Conservation (phyloP, 768 basidiomycete genomes). For the Obba rivulosa region DNA sequence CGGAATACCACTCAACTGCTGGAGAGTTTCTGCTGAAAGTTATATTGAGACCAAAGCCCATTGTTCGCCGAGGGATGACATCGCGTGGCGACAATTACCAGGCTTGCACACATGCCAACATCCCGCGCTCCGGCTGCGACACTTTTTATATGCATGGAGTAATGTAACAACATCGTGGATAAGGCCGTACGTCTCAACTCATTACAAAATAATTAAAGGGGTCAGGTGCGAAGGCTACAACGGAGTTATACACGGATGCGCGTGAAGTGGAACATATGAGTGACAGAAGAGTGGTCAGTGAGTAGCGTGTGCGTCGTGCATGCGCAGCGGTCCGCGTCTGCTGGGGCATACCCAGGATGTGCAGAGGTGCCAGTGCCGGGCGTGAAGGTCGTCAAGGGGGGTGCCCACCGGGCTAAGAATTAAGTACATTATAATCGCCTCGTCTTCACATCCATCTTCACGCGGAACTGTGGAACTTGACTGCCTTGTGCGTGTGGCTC, state of each 20-base stretch:
- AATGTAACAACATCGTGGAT: background rate
- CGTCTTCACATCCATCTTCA: conserved; percentile 20
- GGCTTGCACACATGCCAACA: background rate
- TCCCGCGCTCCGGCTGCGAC: background rate
- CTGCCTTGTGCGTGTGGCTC: conserved; percentile 28
- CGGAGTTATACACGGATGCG: background rate
- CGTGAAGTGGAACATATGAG: background rate
- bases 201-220: background rate
- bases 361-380: too few species aligned
- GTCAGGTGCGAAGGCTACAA: too few species aligned
- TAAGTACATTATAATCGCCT: background rate
- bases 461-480: conserved; percentile 31
- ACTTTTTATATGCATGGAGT: background rate
- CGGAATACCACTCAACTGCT: too few species aligned
- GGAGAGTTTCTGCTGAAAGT: too few species aligned
- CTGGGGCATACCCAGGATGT: too few species aligned
- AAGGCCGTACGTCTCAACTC: background rate
- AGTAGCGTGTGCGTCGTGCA: too few species aligned
- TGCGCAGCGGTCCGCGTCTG: too few species aligned
- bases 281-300: background rate
- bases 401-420: too few species aligned
- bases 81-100: too few species aligned
- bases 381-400: too few species aligned
- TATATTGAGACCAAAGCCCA: too few species aligned
- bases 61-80: too few species aligned